phyloP scores from a whole-genome alignment of 371 early-diverging fungal genomes.

The Parasitella parasitica region DNA sequence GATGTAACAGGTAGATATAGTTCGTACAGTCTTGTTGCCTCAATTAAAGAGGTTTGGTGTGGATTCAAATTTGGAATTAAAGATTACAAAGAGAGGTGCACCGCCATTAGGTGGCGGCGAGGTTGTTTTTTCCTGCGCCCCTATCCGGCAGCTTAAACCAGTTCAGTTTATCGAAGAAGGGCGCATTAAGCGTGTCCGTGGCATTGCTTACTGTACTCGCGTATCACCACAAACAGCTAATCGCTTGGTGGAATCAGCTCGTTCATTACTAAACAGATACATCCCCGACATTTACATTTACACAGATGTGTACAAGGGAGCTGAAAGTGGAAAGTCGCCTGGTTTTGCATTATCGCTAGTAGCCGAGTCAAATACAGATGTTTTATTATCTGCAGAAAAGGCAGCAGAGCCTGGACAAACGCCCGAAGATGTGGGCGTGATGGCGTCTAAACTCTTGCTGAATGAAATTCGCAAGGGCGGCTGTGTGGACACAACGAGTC shows the following conservation, averaged over 20 bases:
- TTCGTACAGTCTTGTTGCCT: slow-evolving; percentile 90
- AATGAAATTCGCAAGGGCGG: slow-evolving; percentile 88
- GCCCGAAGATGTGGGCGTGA: slow-evolving; percentile 88
- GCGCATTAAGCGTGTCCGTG: slow-evolving; percentile 90
- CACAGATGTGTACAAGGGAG: slow-evolving; percentile 95
- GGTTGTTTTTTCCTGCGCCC: slow-evolving; percentile 83
- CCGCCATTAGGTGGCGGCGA: slow-evolving; percentile 96
- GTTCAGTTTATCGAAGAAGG: slow-evolving; percentile 82
- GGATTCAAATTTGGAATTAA: slow-evolving; percentile 79
- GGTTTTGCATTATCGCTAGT: slow-evolving; percentile 92
- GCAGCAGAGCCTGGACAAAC: slow-evolving; percentile 74
- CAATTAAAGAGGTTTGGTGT: slow-evolving; percentile 85
- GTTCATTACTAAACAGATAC: slow-evolving; percentile 81
- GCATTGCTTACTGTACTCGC: slow-evolving; percentile 89
- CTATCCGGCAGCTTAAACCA: slow-evolving; percentile 78
- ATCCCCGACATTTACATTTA: slow-evolving; percentile 97
- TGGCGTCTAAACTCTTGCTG: slow-evolving; percentile 76
- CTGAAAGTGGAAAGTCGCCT: slow-evolving; percentile 91
- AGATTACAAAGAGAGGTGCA: slow-evolving; percentile 91
- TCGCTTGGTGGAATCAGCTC: slow-evolving; percentile 88
- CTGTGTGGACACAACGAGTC: slow-evolving; percentile 84
- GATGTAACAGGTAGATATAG: slow-evolving; percentile 79
- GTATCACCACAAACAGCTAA: slow-evolving; percentile 96
- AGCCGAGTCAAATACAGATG: slow-evolving; percentile 89
- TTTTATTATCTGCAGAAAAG: slow-evolving; percentile 80